Base-by-base conservation (phyloP, 2,329 filamentous ascomycete species). In the Fusarium tuaranense region DNA sequence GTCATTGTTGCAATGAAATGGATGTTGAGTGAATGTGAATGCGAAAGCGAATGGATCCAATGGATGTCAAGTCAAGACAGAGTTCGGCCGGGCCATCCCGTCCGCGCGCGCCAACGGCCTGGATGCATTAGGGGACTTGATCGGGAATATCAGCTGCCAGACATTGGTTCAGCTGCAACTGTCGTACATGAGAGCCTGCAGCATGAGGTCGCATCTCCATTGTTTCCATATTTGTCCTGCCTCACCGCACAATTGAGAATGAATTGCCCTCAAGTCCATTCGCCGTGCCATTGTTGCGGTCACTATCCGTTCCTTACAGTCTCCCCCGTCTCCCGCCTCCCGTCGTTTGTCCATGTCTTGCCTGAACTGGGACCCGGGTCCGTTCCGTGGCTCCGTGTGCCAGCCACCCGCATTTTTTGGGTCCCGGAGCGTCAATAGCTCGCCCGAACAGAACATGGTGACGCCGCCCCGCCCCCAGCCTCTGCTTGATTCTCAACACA, bases 41-140 rank as follows among this genome's bases (percentile, higher is more conserved):
- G 34, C 34, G 34, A 36, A 36, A 36, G 34, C 34, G 34, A 36
- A 36, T 36, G 18, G 32, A 39, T 41, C 36, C 18, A 20, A 36
- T 18, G 2, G 25, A 38, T 34, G 55, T 51, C 38, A 34, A 38
- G 32, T 63, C 55, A 25, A 67, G 68, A 68, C 77, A 78, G 71
- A 74, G 73, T 69, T 72, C 69, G 61, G 67, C 66, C 77, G 77
- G 77, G 66, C 69, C 73, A 72, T 78, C 77, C 77, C 77, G 77
- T 48, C 60, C 75, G 72, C 62, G 63, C 71, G 65, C 72, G 70
- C 59, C 74, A 78, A 72, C 59, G 61, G 57, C 12, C 41, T 39
- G 39, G 30, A 61, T 51, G 41, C 63, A 58, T 63, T 44, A 64
- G 64, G 39, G 66, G 44, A 65, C 62, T 66, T 68, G 22, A 53